Conservation (phyloP, 371 early-diverging fungal genomes). For the Amoeboradix gromovi region DNA sequence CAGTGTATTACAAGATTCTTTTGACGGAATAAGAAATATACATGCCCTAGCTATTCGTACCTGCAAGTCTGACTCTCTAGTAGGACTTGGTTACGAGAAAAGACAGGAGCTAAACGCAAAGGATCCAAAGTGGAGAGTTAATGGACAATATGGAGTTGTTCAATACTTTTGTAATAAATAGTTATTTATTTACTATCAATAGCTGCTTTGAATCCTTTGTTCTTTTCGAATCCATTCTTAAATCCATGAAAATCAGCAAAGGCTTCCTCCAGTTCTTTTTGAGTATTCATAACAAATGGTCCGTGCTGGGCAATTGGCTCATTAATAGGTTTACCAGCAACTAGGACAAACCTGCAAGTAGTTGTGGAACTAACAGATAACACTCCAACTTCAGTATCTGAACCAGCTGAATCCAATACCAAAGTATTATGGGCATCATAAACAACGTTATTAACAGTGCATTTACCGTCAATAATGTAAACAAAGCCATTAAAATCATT, state of each 20-base stretch:
- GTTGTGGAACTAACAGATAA: slow-evolving; percentile 4
- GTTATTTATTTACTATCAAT: not conserved
- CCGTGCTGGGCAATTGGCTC: slow-evolving; percentile 25
- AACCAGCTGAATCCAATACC: slow-evolving; percentile 8
- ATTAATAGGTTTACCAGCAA: slow-evolving; percentile 13
- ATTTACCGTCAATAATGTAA: slow-evolving; percentile 29
- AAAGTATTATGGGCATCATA: slow-evolving; percentile 7
- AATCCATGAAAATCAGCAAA: slow-evolving; percentile 18
- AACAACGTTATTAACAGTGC: slow-evolving; percentile 10
- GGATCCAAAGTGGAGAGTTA: not conserved
- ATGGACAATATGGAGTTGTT: not conserved
- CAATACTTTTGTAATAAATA: not conserved
- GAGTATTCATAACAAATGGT: slow-evolving; percentile 28
- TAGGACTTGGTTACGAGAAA: not conserved
- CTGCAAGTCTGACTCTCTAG: not conserved
- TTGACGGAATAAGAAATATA: not conserved
- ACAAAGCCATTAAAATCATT: slow-evolving; percentile 26
- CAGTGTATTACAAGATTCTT: not conserved
- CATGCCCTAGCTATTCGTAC: not conserved
- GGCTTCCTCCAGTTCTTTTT: slow-evolving; percentile 20
- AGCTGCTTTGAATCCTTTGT: not conserved
- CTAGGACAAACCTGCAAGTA: slow-evolving; percentile 8
- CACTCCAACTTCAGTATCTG: not conserved
- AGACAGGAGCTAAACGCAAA: not conserved
- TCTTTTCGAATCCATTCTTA: slow-evolving; percentile 24